Evolutionary conservation across 2,329 filamentous ascomycete genomes (phyloP), one percentile per base, ranked within the genome.

Genomic region (Cercospora zeina): DNA sequence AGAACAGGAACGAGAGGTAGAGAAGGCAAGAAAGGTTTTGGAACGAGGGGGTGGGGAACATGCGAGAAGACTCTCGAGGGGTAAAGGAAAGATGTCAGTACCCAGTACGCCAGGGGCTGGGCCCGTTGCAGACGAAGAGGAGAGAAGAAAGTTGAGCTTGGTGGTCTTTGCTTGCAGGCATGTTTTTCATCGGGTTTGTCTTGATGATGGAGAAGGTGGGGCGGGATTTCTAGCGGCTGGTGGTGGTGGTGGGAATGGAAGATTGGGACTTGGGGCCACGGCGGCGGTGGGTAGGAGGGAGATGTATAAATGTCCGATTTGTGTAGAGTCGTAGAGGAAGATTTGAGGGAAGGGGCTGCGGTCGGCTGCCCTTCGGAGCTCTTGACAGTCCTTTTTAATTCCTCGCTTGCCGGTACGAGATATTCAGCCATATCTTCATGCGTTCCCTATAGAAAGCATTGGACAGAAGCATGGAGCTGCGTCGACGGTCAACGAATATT

Each of bases 111-210:
- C 67, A 77, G 63, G 76, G 71, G 59, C 74, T 62, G 67, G 64
- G 71, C 37, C 39, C 74, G 67, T 74, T 73, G 36, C 70, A 64
- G 37, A 77, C 68, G 63, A 76, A 74, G 74, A 80, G 83, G 64
- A 83, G 82, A 53, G 59, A 16, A 68, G 62, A 57, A 69, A 66
- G 62, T 51, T 74, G 62, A 68, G 86, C 47, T 73, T 90, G 57
- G 85, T 90, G 9, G 83, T 90, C 54, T 77, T 90, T 69, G 87
- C 87, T 21, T 90, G 88, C 73, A 81, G 87, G 59, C 88, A 90
- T 74, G 84, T 89, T 16, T 89, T 88, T 69, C 88, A 90, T 76
- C 82, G 86, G 72, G 80, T 78, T 27, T 92, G 88, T 71, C 77
- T 90, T 39, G 89, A 93, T 65, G 68, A 59, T 33, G 64, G 69